Evolutionary conservation across 768 basidiomycete species (phyloP).

Genomic region (Lactifluus piperatus): DNA sequence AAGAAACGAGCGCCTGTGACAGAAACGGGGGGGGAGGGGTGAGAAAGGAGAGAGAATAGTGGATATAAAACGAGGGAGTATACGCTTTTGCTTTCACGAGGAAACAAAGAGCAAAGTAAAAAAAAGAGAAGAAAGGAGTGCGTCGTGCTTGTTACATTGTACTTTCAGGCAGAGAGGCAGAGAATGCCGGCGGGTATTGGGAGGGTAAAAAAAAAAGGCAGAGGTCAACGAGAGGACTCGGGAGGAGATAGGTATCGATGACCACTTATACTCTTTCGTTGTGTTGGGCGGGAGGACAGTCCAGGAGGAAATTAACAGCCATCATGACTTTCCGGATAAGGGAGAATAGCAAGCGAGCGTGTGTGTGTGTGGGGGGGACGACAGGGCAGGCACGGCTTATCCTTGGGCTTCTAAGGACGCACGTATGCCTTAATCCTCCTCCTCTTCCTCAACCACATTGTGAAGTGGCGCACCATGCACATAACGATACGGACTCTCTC

Average conservation of each 20-base stretch:
- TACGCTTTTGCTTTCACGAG: neutral
- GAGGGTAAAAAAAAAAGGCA: neutral
- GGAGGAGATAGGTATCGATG: neutral
- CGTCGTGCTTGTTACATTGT: neutral
- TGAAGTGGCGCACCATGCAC: slow-evolving; percentile 80
- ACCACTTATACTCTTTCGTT: neutral
- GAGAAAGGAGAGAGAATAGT: neutral
- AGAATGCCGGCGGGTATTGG: neutral
- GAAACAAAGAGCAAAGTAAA: too few relatives aligned
- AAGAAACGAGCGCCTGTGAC: neutral
- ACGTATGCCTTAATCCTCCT: slow-evolving; percentile 32
- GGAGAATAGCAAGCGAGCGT: too few relatives aligned
- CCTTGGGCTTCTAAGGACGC: too few relatives aligned
- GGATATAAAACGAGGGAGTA: neutral
- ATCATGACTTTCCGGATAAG: too few relatives aligned
- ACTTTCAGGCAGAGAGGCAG: neutral
- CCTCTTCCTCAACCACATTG: slow-evolving; percentile 79
- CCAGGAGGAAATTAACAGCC: too few relatives aligned
- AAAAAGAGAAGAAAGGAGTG: neutral
- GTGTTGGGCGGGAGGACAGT: too few relatives aligned
- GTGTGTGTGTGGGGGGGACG: too few relatives aligned
- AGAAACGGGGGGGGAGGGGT: neutral
- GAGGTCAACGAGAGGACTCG: neutral
- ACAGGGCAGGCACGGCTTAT: too few relatives aligned
- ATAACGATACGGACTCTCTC: slow-evolving; percentile 63